Percentiles rank a stretch among this genome's conserved stretches.
phyloP scores from a whole-genome alignment of 164 flowering plant genomes.

The Stephania japonica region DNA sequence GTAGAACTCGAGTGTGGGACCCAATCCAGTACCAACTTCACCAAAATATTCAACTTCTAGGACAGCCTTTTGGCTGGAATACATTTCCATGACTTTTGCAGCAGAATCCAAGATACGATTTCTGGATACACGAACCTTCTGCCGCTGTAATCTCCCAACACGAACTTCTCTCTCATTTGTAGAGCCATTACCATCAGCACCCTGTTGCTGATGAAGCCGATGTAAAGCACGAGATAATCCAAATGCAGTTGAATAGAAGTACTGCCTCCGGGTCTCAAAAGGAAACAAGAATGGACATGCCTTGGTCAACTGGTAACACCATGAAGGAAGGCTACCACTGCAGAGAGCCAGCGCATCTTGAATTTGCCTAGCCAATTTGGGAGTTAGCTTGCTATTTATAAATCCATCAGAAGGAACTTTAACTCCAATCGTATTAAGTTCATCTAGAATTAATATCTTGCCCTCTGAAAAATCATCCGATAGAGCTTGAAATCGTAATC shows the following conservation, averaged over 20 bases:
- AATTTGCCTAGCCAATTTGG: constrained; percentile 88
- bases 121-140: constrained; percentile 94
- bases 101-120: constrained; percentile 95
- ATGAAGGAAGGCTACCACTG: constrained; percentile 96
- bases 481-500: constrained; percentile 55
- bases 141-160: constrained; percentile 85
- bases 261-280: constrained; percentile 89
- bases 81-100: constrained; percentile 97
- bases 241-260: constrained; percentile 96
- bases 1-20: constrained; percentile 96
- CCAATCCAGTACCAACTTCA: constrained; percentile 97
- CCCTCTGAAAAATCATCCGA: constrained; percentile 72
- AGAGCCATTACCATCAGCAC: constrained; percentile 76
- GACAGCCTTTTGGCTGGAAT: constrained; percentile 92
- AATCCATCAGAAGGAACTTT: constrained; percentile 69
- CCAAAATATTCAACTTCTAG: constrained; percentile 99
- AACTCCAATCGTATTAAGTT: constrained; percentile 41
- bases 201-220: constrained; percentile 94
- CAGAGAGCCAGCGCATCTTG: constrained; percentile 95
- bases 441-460: constrained; percentile 44
- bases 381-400: constrained; percentile 83
- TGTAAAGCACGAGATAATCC: constrained; percentile 89
- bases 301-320: constrained; percentile 98
- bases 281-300: constrained; percentile 97
- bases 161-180: constrained; percentile 81